Conservation (phyloP, 2,329 filamentous ascomycete species). For the Arthroderma uncinatum region DNA sequence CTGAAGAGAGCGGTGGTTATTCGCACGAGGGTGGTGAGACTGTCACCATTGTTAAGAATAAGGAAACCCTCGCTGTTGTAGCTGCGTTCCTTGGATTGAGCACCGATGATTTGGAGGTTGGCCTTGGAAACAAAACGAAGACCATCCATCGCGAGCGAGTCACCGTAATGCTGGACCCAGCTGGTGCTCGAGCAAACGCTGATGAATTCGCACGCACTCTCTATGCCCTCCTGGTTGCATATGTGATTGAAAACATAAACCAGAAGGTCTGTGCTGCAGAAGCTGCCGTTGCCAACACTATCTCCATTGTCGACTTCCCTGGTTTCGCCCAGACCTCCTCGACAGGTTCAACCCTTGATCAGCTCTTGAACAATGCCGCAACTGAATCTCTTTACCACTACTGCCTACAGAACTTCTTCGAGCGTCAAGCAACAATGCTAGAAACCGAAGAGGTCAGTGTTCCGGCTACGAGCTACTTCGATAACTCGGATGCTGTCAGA, state of each 20-base stretch:
- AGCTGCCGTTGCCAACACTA: conserved; percentile 80
- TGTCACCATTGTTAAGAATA: conserved; percentile 82
- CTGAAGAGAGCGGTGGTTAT: conserved; percentile 89
- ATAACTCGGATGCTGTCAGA: conserved; percentile 89
- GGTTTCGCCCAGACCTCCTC: conserved; percentile 78
- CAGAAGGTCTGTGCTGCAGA: conserved; percentile 77
- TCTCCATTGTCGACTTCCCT: conserved; percentile 92
- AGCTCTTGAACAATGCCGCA: conserved; percentile 88
- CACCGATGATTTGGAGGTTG: conserved; percentile 69
- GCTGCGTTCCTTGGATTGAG: conserved; percentile 90
- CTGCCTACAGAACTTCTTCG: conserved; percentile 90
- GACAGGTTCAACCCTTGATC: conserved; percentile 77
- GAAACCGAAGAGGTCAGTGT: conserved; percentile 90
- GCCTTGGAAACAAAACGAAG: conserved; percentile 90
- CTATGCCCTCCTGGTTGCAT: conserved; percentile 87
- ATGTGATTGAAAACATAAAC: conserved; percentile 87
- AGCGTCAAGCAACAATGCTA: conserved; percentile 81
- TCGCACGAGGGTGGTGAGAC: conserved; percentile 87
- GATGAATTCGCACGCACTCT: conserved; percentile 88
- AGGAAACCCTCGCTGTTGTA: conserved; percentile 72
- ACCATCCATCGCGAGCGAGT: conserved; percentile 92
- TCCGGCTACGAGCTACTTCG: conserved; percentile 88
- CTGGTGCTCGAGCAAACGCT: conserved; percentile 78
- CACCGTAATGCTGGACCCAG: conserved; percentile 94
- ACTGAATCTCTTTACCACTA: conserved; percentile 88